Conservation (phyloP, 495 filamentous ascomycete genomes). For the Chaetomium tenue region DNA sequence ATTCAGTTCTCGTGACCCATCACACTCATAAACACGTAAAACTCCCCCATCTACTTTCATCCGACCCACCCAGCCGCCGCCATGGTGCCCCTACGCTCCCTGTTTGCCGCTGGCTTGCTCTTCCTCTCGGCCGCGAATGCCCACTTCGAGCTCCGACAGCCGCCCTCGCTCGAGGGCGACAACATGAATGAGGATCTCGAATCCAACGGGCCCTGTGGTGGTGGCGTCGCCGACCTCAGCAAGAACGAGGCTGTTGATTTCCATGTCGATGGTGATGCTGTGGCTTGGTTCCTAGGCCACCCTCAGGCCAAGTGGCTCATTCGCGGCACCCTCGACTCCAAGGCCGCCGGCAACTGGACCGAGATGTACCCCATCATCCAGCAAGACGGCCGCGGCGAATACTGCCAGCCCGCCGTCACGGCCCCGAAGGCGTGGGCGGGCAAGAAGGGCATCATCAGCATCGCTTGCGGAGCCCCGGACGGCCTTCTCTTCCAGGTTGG, state of each 20-base stretch:
- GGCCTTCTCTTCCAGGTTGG: conserved; percentile 54
- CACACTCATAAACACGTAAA: background rate
- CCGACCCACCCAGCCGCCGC: background rate
- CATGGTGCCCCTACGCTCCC: conserved; percentile 34
- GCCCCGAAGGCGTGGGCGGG: conserved; percentile 47
- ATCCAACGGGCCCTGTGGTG: conserved; percentile 47
- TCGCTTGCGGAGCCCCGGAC: conserved; percentile 46
- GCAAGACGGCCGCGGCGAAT: conserved; percentile 48
- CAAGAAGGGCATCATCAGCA: conserved; percentile 48
- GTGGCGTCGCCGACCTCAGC: conserved; percentile 41
- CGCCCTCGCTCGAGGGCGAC: conserved; percentile 43
- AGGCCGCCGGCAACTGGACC: conserved; percentile 48
- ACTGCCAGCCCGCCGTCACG: conserved; percentile 43
- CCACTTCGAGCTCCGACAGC: conserved; percentile 50
- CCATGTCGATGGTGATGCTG: conserved; percentile 51
- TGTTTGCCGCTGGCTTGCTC: conserved; percentile 32
- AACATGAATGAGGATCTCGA: conserved; percentile 44
- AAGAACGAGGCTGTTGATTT: conserved; percentile 44
- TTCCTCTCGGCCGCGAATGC: conserved; percentile 39
- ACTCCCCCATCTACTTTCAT: background rate
- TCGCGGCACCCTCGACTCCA: conserved; percentile 49
- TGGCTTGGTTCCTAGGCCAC: conserved; percentile 44
- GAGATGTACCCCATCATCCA: conserved; percentile 46
- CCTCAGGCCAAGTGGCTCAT: conserved; percentile 50
- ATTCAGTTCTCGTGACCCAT: background rate